These are phyloP conservation scores for Xerocomus potaroensis DNA, from an alignment of 768 basidiomycete genomes.

Conservation along the genomic window DNA sequence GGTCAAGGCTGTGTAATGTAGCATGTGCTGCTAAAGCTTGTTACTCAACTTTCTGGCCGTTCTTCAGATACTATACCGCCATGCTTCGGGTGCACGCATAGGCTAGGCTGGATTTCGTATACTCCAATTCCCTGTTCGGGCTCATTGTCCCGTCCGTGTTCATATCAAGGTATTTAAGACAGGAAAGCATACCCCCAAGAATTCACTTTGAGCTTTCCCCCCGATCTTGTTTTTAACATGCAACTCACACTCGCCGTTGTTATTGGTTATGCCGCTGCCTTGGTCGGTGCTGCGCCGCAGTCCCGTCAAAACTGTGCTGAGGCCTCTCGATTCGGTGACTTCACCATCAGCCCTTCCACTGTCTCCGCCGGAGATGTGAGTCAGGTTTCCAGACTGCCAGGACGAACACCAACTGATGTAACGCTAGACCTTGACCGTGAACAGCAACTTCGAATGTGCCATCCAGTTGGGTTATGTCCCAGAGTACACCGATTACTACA, in stretches of 20 bases:
- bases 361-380: conserved; percentile 25
- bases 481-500: conserved; percentile 30
- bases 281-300: conserved; percentile 18
- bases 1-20: too few species aligned
- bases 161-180: conserved; percentile 6
- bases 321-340: conserved; percentile 18
- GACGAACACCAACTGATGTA: not conserved
- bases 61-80: too few species aligned
- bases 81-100: too few species aligned
- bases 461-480: conserved; percentile 18
- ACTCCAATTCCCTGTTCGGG: conserved; percentile 3
- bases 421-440: conserved; percentile 18
- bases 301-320: conserved; percentile 21
- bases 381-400: not conserved
- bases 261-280: conserved; percentile 6
- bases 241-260: conserved; percentile 10
- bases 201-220: not conserved
- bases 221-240: conserved; percentile 12
- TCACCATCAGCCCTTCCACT: conserved; percentile 17
- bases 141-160: not conserved
- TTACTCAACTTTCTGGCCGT: too few species aligned
- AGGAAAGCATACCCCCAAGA: not conserved
- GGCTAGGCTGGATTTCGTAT: too few species aligned
- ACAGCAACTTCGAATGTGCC: conserved; percentile 26
- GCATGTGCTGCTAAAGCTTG: too few species aligned